These are phyloP conservation scores for Cutaneotrichosporon sp. DNA, from an alignment of 1,284 basidiomycete genomes.

Conservation along the genomic window DNA sequence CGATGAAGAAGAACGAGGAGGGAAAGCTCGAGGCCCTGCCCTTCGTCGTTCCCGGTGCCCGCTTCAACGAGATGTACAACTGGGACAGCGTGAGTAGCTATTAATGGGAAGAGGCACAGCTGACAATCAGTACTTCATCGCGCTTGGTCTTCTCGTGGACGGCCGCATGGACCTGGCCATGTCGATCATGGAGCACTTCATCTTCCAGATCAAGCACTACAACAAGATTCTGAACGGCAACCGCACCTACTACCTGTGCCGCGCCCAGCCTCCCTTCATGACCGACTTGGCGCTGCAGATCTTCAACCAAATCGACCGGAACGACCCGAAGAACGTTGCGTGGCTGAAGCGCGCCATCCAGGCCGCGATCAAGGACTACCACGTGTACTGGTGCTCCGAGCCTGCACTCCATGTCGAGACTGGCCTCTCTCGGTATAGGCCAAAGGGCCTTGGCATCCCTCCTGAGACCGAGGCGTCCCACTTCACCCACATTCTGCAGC, in stretches of 20 bases:
- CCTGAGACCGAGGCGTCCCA: constrained; percentile 98
- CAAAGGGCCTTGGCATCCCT: constrained; percentile 92
- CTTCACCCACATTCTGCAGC: constrained; percentile 95
- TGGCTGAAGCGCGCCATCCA: constrained; percentile 96
- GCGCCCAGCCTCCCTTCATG: constrained; percentile 96
- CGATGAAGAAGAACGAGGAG: constrained; percentile 85
- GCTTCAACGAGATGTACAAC: constrained; percentile 86
- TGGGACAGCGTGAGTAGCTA: constrained; percentile 47
- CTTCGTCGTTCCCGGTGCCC: constrained; percentile 94
- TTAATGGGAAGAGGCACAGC: neutral
- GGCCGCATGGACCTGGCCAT: constrained; percentile 91
- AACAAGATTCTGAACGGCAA: constrained; percentile 66
- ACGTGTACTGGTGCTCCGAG: constrained; percentile 92
- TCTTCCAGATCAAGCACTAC: constrained; percentile 98
- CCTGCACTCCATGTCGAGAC: constrained; percentile 91
- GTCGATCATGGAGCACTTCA: constrained; percentile 97
- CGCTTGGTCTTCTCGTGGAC: constrained; percentile 86
- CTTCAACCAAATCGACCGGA: constrained; percentile 82
- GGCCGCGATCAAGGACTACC: constrained; percentile 98
- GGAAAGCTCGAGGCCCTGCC: constrained; percentile 86
- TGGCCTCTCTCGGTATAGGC: constrained; percentile 89
- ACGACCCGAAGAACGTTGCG: constrained; percentile 59
- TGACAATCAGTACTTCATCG: constrained; percentile 48
- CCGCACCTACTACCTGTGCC: constrained; percentile 72
- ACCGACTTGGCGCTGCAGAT: constrained; percentile 98